Evolutionary conservation across 148 eudicot species (phyloP).

Genomic region (Rhododendron simsii): DNA sequence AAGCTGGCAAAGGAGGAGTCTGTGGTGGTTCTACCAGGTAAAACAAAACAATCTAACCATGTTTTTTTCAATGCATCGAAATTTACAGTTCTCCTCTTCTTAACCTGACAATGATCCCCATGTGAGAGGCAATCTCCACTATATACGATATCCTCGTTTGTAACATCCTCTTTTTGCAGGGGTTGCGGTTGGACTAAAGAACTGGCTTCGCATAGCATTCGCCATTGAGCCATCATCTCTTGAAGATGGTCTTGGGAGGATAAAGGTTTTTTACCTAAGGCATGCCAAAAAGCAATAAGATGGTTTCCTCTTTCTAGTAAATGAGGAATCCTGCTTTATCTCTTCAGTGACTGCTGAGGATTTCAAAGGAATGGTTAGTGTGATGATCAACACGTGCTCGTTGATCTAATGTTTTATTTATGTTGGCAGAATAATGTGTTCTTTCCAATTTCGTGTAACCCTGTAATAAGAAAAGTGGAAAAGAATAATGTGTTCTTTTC

Average conservation of each 20-base stretch:
- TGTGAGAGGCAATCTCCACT: not conserved
- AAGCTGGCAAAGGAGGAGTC: slow-evolving; percentile 51
- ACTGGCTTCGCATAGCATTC: slow-evolving; percentile 65
- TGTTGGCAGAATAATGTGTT: not conserved
- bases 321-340: not conserved
- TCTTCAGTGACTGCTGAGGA: not conserved
- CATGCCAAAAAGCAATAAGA: slow-evolving; percentile 33
- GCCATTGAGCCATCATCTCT: slow-evolving; percentile 49
- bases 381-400: slow-evolving; percentile 7
- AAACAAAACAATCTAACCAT: not conserved
- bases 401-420: slow-evolving; percentile 3
- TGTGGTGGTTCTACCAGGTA: slow-evolving; percentile 43
- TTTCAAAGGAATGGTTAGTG: not conserved
- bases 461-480: not conserved
- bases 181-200: slow-evolving; percentile 39
- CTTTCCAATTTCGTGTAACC: not conserved
- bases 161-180: slow-evolving; percentile 23
- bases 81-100: not conserved
- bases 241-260: slow-evolving; percentile 52
- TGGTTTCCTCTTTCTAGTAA: not conserved
- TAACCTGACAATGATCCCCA: not conserved
- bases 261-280: slow-evolving; percentile 46
- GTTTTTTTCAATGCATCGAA: not conserved
- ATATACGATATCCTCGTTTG: not conserved
- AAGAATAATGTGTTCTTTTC: not conserved